Conservation (phyloP, 495 filamentous ascomycete genomes). For the Beverwykella pulmonaria region DNA sequence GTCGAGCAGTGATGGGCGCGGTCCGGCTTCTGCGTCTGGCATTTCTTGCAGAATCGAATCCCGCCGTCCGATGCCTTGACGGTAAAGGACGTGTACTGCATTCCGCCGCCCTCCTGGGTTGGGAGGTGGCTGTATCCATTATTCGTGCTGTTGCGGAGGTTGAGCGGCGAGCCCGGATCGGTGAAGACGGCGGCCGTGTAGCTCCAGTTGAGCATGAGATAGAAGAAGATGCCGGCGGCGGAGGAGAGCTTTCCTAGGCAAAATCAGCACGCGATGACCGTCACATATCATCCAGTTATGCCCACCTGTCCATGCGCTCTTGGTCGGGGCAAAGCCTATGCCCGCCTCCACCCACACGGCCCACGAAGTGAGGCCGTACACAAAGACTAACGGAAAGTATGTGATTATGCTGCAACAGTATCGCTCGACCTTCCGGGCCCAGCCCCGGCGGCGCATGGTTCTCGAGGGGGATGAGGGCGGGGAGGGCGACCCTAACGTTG, state of each 20-base stretch:
- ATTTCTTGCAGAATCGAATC: conserved; percentile 94
- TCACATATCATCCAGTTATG: neutral
- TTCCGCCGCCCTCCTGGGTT: conserved; percentile 59
- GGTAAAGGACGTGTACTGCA: conserved; percentile 71
- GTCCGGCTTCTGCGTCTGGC: conserved; percentile 88
- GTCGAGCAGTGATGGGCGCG: conserved; percentile 95
- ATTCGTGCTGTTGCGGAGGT: conserved; percentile 39
- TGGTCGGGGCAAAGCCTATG: conserved; percentile 65
- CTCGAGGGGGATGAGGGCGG: conserved; percentile 37
- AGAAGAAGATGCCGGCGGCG: conserved; percentile 69
- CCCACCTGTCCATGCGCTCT: conserved; percentile 69
- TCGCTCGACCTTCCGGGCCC: conserved; percentile 78
- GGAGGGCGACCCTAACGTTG: conserved; percentile 37
- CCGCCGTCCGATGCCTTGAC: conserved; percentile 82
- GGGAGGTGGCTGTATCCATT: conserved; percentile 65
- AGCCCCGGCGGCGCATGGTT: conserved; percentile 53
- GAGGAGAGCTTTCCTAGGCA: conserved; percentile 44
- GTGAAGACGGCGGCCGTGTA: conserved; percentile 94
- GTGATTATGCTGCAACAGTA: conserved; percentile 75
- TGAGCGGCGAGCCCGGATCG: conserved; percentile 72
- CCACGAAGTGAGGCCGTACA: conserved; percentile 89
- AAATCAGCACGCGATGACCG: conserved; percentile 13
- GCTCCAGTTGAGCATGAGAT: conserved; percentile 76
- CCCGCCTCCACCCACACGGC: conserved; percentile 82
- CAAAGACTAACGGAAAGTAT: conserved; percentile 88